Percentiles rank a stretch among this genome's conserved stretches.
Conservation (phyloP, 345 rosid species). For the Cardamine chenopodiifolia region DNA sequence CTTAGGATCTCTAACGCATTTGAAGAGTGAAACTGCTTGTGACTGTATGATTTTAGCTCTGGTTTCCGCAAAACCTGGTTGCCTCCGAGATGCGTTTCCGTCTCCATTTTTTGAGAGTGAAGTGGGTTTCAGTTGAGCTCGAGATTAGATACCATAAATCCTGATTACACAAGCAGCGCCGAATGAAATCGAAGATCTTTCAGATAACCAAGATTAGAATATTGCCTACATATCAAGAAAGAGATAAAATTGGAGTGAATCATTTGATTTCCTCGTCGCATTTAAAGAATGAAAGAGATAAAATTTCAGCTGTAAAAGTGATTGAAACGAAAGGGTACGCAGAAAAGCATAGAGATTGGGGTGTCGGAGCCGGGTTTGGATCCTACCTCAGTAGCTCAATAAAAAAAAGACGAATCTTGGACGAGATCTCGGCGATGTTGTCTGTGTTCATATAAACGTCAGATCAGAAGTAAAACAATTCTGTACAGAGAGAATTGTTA, state of each 20-base stretch:
- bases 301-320: not conserved
- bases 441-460: conserved; percentile 14
- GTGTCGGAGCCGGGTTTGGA: conserved; percentile 21
- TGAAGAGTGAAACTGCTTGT: conserved; percentile 57
- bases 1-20: conserved; percentile 84
- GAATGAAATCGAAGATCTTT: conserved; percentile 22
- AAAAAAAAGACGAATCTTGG: conserved; percentile 6
- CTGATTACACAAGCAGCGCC: not conserved
- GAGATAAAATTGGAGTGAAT: not conserved
- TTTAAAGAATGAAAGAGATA: not conserved
- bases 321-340: conserved; percentile 9
- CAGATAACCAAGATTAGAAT: conserved; percentile 17
- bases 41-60: conserved; percentile 49
- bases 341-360: not conserved
- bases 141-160: conserved; percentile 13
- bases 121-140: conserved; percentile 22
- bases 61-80: conserved; percentile 38
- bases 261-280: not conserved
- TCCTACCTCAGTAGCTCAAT: conserved; percentile 15
- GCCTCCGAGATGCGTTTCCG: conserved; percentile 55
- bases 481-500: not conserved
- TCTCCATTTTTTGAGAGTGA: conserved; percentile 35
- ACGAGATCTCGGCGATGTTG: conserved; percentile 32
- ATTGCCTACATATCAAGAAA: conserved; percentile 15
- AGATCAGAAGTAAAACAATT: not conserved